Conservation (phyloP, 805 yeast genomes). For the Yarrowia sp. region DNA sequence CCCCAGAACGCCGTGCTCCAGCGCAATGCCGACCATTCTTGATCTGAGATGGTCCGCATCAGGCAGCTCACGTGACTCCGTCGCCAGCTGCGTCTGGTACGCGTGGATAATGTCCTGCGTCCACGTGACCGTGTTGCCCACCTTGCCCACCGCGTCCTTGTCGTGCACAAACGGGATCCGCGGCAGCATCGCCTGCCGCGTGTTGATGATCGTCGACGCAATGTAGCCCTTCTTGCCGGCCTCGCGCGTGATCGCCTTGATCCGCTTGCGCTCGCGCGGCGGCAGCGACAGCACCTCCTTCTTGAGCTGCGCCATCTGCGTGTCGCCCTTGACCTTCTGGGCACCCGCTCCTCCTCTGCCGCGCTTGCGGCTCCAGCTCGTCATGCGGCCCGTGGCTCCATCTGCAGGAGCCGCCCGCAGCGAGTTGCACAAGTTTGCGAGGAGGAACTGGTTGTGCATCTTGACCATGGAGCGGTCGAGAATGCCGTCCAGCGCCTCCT, state of each 20-base stretch:
- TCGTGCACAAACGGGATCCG: constrained; percentile 69
- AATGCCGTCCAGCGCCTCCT: constrained; percentile 55
- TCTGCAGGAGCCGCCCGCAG: constrained; percentile 62
- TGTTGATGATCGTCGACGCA: constrained; percentile 40
- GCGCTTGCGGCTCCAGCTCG: constrained; percentile 51
- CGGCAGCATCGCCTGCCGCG: constrained; percentile 61
- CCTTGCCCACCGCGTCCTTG: constrained; percentile 32
- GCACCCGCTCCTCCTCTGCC: constrained; percentile 49
- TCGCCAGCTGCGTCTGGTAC: constrained; percentile 72
- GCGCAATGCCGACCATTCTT: constrained; percentile 74
- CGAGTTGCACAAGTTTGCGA: constrained; percentile 82
- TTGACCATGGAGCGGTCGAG: constrained; percentile 51
- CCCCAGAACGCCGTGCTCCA: constrained; percentile 88
- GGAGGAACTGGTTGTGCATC: constrained; percentile 78
- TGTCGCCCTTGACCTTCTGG: constrained; percentile 39
- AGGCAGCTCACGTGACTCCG: constrained; percentile 78
- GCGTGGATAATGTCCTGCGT: constrained; percentile 90
- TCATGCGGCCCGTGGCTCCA: constrained; percentile 34
- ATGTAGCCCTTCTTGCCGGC: constrained; percentile 65
- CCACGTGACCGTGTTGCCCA: constrained; percentile 55
- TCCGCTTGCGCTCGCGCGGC: constrained; percentile 76
- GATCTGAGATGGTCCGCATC: constrained; percentile 67
- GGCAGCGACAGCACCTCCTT: constrained; percentile 85
- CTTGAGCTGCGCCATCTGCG: constrained; percentile 79
- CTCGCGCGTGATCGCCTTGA: constrained; percentile 78